Percentiles rank a stretch among this genome's conserved stretches.
Conservation (phyloP, 768 basidiomycete genomes). For the Kwoniella bestiolae region DNA sequence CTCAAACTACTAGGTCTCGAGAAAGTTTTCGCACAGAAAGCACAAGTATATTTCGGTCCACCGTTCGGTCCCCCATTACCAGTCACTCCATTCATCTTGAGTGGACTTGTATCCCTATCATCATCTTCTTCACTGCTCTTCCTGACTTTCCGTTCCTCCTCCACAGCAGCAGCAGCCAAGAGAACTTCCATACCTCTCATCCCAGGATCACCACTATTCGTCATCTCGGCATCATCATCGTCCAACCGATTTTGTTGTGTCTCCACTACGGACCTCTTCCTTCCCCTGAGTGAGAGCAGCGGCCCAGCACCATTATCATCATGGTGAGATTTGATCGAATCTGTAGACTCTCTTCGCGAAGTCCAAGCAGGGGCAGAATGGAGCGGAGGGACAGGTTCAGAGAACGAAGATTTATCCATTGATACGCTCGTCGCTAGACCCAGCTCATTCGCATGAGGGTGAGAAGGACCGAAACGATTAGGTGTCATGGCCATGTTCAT, state of each 20-base stretch:
- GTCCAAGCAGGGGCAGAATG: constrained; percentile 9
- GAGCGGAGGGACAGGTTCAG: constrained; percentile 19
- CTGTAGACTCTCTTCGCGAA: constrained; percentile 21
- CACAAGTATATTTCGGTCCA: constrained; percentile 53
- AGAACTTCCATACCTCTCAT: constrained; percentile 47
- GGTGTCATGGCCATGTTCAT: constrained; percentile 28
- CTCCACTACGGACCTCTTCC: constrained; percentile 16
- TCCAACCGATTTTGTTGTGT: neutral
- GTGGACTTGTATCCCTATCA: neutral
- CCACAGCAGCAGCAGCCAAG: constrained; percentile 30
- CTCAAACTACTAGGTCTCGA: constrained; percentile 52
- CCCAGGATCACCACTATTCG: constrained; percentile 20
- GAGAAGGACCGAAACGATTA: constrained; percentile 12
- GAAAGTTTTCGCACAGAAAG: constrained; percentile 52
- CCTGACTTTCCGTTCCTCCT: constrained; percentile 23
- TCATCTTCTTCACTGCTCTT: constrained; percentile 18
- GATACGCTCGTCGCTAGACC: constrained; percentile 7
- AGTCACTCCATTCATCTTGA: neutral
- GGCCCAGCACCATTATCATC: constrained; percentile 5
- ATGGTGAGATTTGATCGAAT: constrained; percentile 20
- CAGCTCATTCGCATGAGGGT: neutral
- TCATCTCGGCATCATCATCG: constrained; percentile 10
- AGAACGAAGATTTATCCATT: constrained; percentile 33
- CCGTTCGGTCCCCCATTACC: constrained; percentile 11
- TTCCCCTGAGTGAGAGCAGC: constrained; percentile 6